phyloP scores from a whole-genome alignment of 352 stramenopile species.

The Phytophthora rubi region DNA sequence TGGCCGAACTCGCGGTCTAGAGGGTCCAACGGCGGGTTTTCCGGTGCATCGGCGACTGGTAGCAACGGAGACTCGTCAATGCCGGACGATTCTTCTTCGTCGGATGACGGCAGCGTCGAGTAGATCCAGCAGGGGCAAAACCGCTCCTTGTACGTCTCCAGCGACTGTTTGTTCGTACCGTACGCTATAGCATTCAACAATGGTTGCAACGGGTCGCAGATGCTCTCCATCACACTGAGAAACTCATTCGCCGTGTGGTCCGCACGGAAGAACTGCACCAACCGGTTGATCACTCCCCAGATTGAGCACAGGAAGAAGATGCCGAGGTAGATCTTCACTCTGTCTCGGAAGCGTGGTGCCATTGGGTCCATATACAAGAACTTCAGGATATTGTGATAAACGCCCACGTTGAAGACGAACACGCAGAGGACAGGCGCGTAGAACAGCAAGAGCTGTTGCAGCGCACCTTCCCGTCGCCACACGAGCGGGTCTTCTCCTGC shows the following conservation, averaged over 20 bases:
- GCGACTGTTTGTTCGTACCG: slow-evolving; percentile 72
- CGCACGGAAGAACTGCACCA: slow-evolving; percentile 62
- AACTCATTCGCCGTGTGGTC: slow-evolving; percentile 61
- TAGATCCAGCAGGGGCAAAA: slow-evolving; percentile 75
- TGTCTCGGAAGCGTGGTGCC: slow-evolving; percentile 57
- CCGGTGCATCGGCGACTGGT: slow-evolving; percentile 12
- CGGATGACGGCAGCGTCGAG: slow-evolving; percentile 62
- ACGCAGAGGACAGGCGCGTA: slow-evolving; percentile 67
- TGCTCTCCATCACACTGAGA: slow-evolving; percentile 68
- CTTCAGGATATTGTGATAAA: slow-evolving; percentile 69
- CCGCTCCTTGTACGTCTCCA: slow-evolving; percentile 75
- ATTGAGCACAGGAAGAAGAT: slow-evolving; percentile 79
- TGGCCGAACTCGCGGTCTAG: slow-evolving; percentile 50
- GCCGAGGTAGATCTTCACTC: slow-evolving; percentile 69
- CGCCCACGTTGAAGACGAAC: slow-evolving; percentile 69
- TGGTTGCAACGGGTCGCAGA: slow-evolving; percentile 76
- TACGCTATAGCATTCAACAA: slow-evolving; percentile 74
- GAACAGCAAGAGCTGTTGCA: slow-evolving; percentile 72
- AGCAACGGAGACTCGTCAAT: slow-evolving; percentile 56
- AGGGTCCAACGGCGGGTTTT: slow-evolving; percentile 26
- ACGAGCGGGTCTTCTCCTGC: slow-evolving; percentile 33
- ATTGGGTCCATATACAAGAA: slow-evolving; percentile 75
- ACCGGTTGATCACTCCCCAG: slow-evolving; percentile 71
- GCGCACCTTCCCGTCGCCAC: slow-evolving; percentile 57
- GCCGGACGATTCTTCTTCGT: slow-evolving; percentile 67